A percentile compares a stretch with the other conserved stretches of the same genome.
Conservation (phyloP, 306 rosid species). For the Glycine tomentella region DNA sequence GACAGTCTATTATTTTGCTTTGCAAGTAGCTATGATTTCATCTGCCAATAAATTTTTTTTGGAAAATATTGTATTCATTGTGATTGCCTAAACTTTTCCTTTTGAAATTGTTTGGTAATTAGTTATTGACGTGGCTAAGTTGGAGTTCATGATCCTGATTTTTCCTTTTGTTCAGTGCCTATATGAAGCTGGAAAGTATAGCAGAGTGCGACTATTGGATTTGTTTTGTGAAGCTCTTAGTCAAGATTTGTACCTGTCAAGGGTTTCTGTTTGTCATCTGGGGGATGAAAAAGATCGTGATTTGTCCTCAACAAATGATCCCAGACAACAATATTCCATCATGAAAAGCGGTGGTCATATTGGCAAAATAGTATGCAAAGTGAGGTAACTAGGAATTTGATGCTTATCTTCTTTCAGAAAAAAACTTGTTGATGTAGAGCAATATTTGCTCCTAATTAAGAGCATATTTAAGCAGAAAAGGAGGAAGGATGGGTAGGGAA, state of each 20-base stretch:
- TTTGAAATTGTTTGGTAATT: slow-evolving; percentile 34
- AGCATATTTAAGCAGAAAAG: slow-evolving; percentile 20
- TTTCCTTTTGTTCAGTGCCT: slow-evolving; percentile 74
- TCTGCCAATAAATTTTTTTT: background rate
- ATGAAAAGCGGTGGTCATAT: slow-evolving; percentile 57
- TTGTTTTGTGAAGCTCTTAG: slow-evolving; percentile 80
- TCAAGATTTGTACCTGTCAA: slow-evolving; percentile 62
- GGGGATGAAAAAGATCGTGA: slow-evolving; percentile 52
- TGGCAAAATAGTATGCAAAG: slow-evolving; percentile 62
- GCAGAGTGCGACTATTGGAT: slow-evolving; percentile 71
- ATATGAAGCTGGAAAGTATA: slow-evolving; percentile 78
- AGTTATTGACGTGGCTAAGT: slow-evolving; percentile 23
- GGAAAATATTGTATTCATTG: slow-evolving; percentile 3
- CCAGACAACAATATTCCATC: slow-evolving; percentile 53
- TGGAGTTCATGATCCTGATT: slow-evolving; percentile 43
- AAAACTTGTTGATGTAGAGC: slow-evolving; percentile 19
- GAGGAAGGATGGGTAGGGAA: slow-evolving; percentile 36
- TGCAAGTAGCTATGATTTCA: slow-evolving; percentile 32
- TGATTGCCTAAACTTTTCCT: slow-evolving; percentile 29
- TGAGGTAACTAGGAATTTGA: slow-evolving; percentile 65
- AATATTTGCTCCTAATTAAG: slow-evolving; percentile 8
- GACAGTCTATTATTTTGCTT: slow-evolving; percentile 7
- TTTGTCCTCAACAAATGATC: slow-evolving; percentile 56
- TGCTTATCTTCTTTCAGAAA: slow-evolving; percentile 27
- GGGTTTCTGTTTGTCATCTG: slow-evolving; percentile 50